Base-by-base conservation (phyloP, 2,329 filamentous ascomycete species). In the Aspergillus hortae region DNA sequence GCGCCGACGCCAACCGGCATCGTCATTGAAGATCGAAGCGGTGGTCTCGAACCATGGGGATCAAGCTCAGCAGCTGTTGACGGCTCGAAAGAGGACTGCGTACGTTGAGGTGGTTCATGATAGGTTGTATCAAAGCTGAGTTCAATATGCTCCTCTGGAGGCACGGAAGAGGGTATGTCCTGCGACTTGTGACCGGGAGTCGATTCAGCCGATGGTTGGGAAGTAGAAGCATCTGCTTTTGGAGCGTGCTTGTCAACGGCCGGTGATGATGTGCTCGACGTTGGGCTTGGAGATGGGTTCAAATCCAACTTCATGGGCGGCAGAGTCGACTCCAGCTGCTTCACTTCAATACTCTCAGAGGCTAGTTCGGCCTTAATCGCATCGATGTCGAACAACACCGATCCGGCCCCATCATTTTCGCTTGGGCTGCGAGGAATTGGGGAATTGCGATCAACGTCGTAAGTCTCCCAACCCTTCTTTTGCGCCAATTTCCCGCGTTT, bases 391-490 rank as follows among this genome's bases (percentile, higher is more conserved):
- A 99, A 99, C 43, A 99, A 79, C 7, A 97, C 87, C 32, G 77
- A 76, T 17, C 69, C 69, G 14, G 72, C 60, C 45, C 58, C 62
- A 38, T 53, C 60, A 14, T 58, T 58, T 9, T 69, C 65, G 15
- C 41, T 61, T 4, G 67, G 63, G 43, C 59, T 56, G 11, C 57
- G 61, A 38, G 61, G 48, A 14, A 64, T 66, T 17, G 65, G 61
- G 35, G 67, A 62, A 12, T 63, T 66, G 30, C 68, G 59, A 43
- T 74, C 64, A 41, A 95, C 89, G 66, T 96, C 88, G 68, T 96
- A 96, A 7, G 90, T 90, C 70, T 97, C 92, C 92, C 92, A 96
- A 49, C 89, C 88, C 65, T 91, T 90, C 73, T 91, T 92, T 66
- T 91, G 81, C 0, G 80, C 78, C 40, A 81, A 73, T 55, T 76